Conservation (phyloP, 2,329 filamentous ascomycete species). For the Ceratocystiopsis minuta region DNA sequence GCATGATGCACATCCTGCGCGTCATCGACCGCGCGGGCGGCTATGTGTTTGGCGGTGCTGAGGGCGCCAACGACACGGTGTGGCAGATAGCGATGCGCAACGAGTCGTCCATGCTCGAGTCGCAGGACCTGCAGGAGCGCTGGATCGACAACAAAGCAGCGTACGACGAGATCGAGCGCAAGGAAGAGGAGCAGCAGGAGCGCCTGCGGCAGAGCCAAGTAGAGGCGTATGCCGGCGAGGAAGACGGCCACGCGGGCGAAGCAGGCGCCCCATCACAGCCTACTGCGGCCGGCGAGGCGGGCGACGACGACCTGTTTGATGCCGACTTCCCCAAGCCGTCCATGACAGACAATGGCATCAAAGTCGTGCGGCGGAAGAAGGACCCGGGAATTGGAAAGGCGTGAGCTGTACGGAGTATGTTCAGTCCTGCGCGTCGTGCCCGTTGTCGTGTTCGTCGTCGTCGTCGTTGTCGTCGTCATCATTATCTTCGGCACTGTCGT, state of each 20-base stretch:
- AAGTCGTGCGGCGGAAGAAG: slow-evolving; percentile 47
- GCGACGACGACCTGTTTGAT: slow-evolving; percentile 24
- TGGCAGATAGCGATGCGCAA: slow-evolving; percentile 91
- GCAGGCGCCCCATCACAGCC: slow-evolving; percentile 2
- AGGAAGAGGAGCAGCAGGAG: slow-evolving; percentile 58
- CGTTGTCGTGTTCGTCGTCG: slow-evolving; percentile 21
- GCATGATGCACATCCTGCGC: slow-evolving; percentile 81
- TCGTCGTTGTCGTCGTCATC: slow-evolving; percentile 10
- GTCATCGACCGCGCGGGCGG: slow-evolving; percentile 84
- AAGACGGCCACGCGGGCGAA: slow-evolving; percentile 22
- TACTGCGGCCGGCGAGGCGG: background rate
- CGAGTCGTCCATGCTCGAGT: slow-evolving; percentile 56
- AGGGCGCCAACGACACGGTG: slow-evolving; percentile 88
- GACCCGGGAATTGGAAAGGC: slow-evolving; percentile 10
- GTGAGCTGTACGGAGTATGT: background rate
- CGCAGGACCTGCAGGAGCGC: slow-evolving; percentile 80
- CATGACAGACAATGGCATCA: slow-evolving; percentile 39
- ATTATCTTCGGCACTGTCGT: background rate
- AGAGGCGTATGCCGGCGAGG: slow-evolving; percentile 15
- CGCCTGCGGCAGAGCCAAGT: slow-evolving; percentile 21
- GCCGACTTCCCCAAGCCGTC: slow-evolving; percentile 6
- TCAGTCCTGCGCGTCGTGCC: background rate
- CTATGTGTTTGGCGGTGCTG: slow-evolving; percentile 78
- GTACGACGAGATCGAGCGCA: slow-evolving; percentile 63
- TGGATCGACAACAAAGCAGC: slow-evolving; percentile 87